Conservation (phyloP, 352 stramenopile genomes). For the Pelagophyceae sp. region DNA sequence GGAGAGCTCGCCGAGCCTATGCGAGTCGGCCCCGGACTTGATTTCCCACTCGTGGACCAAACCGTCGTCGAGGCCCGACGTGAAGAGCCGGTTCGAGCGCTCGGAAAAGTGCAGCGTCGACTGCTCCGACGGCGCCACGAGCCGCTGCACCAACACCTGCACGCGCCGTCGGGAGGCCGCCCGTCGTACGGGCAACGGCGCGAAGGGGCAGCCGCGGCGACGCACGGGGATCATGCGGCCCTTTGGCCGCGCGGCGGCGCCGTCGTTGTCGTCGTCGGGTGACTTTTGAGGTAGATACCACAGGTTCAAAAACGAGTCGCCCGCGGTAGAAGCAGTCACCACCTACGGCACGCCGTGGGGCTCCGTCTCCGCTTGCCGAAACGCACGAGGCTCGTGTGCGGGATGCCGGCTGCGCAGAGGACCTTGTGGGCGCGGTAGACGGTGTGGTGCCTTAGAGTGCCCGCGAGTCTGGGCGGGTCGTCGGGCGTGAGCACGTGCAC, state of each 20-base stretch:
- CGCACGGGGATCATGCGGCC: too few relatives aligned
- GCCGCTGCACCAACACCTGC: not conserved
- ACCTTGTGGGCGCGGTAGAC: slow-evolving; percentile 1
- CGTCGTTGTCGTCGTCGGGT: too few relatives aligned
- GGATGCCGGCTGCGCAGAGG: not conserved
- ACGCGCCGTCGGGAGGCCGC: not conserved
- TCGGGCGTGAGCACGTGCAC: slow-evolving; percentile 5
- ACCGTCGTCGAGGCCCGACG: not conserved
- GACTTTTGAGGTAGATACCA: too few relatives aligned
- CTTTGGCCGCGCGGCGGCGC: too few relatives aligned
- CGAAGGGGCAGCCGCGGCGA: not conserved
- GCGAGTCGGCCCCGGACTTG: not conserved
- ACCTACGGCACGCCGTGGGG: not conserved
- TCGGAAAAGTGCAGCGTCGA: not conserved
- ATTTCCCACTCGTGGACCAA: slow-evolving; percentile 2
- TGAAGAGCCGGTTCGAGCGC: not conserved
- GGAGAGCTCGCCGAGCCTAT: not conserved
- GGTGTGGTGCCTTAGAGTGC: not conserved
- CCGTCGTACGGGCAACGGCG: too few relatives aligned
- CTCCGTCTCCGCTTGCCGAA: not conserved
- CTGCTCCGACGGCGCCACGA: not conserved
- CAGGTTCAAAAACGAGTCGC: too few relatives aligned
- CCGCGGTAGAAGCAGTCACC: too few relatives aligned
- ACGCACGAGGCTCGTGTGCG: not conserved
- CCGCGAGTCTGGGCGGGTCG: not conserved